phyloP scores from a whole-genome alignment of 1,139 yeast species.

The Lodderomyces elongisporus region DNA sequence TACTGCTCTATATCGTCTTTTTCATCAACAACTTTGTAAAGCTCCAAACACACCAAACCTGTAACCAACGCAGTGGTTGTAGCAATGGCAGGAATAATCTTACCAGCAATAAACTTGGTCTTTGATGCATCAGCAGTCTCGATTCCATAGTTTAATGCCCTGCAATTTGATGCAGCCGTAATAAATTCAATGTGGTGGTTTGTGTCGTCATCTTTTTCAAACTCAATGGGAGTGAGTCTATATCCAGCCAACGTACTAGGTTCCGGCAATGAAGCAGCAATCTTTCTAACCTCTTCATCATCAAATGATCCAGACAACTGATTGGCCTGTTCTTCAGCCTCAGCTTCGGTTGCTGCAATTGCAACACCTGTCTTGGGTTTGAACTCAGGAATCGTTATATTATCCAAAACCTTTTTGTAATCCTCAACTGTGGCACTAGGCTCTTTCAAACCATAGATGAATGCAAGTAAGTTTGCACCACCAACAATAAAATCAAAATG shows the following conservation, averaged over 20 bases:
- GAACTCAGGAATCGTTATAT: constrained; percentile 41
- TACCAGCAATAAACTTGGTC: constrained; percentile 85
- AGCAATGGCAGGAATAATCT: constrained; percentile 97
- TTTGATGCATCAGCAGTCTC: constrained; percentile 71
- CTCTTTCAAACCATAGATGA: constrained; percentile 76
- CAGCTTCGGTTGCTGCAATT: constrained; percentile 86
- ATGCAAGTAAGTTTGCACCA: constrained; percentile 90
- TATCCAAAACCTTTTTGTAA: constrained; percentile 50
- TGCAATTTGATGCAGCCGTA: constrained; percentile 92
- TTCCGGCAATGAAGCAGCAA: constrained; percentile 79
- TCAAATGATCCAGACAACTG: constrained; percentile 43
- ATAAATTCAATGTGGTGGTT: constrained; percentile 96
- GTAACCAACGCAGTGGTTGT: constrained; percentile 97
- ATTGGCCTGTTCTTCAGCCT: constrained; percentile 73
- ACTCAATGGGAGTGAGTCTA: constrained; percentile 80
- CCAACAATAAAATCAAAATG: constrained; percentile 82
- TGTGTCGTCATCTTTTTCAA: constrained; percentile 95
- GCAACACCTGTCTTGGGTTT: constrained; percentile 69
- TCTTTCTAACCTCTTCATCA: constrained; percentile 51
- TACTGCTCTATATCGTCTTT: constrained; percentile 75
- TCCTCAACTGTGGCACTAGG: constrained; percentile 30
- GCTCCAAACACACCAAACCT: constrained; percentile 87
- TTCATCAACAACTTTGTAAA: constrained; percentile 81
- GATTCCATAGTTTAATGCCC: constrained; percentile 88
- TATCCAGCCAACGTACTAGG: constrained; percentile 88